Base-by-base conservation (phyloP, 805 yeast genomes). In the Candida manassasensis region DNA sequence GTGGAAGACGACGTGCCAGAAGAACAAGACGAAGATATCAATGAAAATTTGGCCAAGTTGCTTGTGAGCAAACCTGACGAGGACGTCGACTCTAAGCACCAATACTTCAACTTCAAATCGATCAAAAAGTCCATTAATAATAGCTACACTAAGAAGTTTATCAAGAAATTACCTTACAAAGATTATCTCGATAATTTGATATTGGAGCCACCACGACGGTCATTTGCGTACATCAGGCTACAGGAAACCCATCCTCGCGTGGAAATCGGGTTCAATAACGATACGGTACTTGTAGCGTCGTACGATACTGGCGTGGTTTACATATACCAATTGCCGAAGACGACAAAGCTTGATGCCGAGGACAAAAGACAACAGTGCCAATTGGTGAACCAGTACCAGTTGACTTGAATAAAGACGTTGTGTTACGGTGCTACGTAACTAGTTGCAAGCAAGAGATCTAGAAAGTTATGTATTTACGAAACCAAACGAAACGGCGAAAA, bases 181-280 rank as follows among this genome's bases (percentile, higher is more conserved):
- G 56, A 62, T 33, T 67, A 65, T 47, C 40, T 66, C 37, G 65
- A 62, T 29, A 67, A 63, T 37, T 48, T 66, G 30, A 57, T 66
- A 5, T 59, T 67, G 63, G 67, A 62, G 35, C 68, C 69, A 1
- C 72, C 73, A 3, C 47, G 55, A 27, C 42, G 73, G 26, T 63
- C 70, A 4, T 67, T 67, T 50, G 69, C 69, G 13, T 64, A 51
- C 39, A 57, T 66, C 21, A 63, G 58, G 42, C 39, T 67, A 3
- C 67, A 67, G 3, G 67, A 58, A 36, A 47, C 51, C 34, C 44
- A 47, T 14, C 52, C 55, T 13, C 51, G 43, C 19, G 61, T 63
- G 12, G 70, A 60, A 34, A 56, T 67, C 33, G 73, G 71, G 15
- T 67, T 66, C 41, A 40, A 47, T 34, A 56, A 52, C 34, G 59